Evolutionary conservation across 2,329 filamentous ascomycete species (phyloP).

Genomic region (Diaporthe australafricana): DNA sequence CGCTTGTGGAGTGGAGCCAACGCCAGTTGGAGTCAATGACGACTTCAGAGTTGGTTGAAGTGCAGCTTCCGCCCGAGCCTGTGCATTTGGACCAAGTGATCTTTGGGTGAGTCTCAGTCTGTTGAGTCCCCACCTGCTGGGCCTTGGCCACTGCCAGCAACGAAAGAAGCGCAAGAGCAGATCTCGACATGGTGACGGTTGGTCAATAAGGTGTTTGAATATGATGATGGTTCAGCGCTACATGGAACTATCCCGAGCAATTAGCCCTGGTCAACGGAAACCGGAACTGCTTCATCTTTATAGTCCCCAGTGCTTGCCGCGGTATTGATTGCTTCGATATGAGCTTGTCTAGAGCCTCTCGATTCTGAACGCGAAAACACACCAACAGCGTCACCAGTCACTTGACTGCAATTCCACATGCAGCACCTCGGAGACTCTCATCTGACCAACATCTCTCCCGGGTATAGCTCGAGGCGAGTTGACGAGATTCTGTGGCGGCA

Average conservation of each 20-base stretch:
- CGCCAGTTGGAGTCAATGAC: constrained; percentile 64
- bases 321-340: background rate
- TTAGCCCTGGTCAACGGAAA: background rate
- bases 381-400: background rate
- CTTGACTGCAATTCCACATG: background rate
- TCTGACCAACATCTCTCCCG: background rate
- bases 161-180: constrained; percentile 12
- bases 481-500: background rate
- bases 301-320: background rate
- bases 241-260: background rate
- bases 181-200: constrained; percentile 12
- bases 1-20: constrained; percentile 57
- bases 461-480: background rate
- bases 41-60: constrained; percentile 53
- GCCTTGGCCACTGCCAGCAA: constrained; percentile 50
- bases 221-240: background rate
- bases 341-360: background rate
- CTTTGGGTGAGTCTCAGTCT: constrained; percentile 54
- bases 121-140: constrained; percentile 53
- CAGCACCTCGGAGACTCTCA: constrained; percentile 10
- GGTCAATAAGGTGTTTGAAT: background rate
- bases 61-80: constrained; percentile 52
- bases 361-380: background rate
- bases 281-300: background rate
- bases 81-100: constrained; percentile 58